These are phyloP conservation scores for Colletotrichum siamense DNA, from an alignment of 2,329 filamentous ascomycete genomes.

Conservation along the genomic window DNA sequence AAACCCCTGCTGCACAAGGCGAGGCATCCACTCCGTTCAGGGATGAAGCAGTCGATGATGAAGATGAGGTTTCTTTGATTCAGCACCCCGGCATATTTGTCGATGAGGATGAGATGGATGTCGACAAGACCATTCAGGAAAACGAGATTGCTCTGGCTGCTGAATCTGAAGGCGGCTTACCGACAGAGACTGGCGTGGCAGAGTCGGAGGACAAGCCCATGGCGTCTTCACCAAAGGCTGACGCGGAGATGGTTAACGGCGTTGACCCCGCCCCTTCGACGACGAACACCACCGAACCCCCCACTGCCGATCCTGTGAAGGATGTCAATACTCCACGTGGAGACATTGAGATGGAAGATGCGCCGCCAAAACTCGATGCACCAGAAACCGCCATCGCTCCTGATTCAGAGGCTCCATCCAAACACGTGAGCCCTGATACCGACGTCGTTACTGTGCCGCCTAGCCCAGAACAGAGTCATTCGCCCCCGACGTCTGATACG, in stretches of 20 bases:
- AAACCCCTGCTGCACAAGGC: neutral
- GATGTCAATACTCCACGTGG: conserved; percentile 18
- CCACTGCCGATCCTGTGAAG: neutral
- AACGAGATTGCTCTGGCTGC: neutral
- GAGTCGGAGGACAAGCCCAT: neutral
- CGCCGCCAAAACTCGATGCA: neutral
- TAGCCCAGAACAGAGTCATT: conserved; percentile 51
- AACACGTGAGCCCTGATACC: conserved; percentile 45
- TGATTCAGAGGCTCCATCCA: conserved; percentile 25
- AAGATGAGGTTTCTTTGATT: conserved; percentile 36
- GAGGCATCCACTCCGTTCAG: conserved; percentile 2
- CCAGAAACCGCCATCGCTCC: conserved; percentile 28
- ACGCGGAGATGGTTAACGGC: neutral
- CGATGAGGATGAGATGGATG: neutral
- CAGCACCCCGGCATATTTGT: conserved; percentile 31
- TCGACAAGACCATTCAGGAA: neutral
- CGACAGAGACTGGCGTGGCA: neutral
- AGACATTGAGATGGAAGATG: conserved; percentile 41
- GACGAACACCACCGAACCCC: neutral
- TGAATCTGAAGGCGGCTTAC: neutral
- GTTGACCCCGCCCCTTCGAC: neutral
- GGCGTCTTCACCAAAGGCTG: neutral
- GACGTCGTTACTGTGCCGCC: conserved; percentile 47
- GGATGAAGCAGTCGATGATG: conserved; percentile 34
- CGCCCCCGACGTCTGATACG: conserved; percentile 54